Base-by-base conservation (phyloP, 352 stramenopile genomes). In the Globisporangium takayamanum region DNA sequence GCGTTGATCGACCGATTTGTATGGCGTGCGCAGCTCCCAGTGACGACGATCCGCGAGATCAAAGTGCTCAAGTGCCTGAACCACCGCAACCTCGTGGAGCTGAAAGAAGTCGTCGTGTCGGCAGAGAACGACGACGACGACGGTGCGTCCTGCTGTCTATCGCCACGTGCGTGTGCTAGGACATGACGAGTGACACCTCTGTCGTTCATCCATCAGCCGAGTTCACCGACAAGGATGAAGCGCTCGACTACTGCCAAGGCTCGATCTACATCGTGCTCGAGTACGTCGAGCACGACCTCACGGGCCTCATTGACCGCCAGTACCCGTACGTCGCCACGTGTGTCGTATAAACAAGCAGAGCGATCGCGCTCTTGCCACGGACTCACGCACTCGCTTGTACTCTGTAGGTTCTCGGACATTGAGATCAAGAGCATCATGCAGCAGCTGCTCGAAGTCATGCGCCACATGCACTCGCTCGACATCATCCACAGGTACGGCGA, bases 31-130 rank as follows among this genome's bases (percentile, higher is more conserved):
- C 52, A 97, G 85, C 74, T 98, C 14, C 95, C 96, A 0, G 81
- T 97, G 50, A 98, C 94, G 44, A 96, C 97, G 16, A 96, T 99
- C 63, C 88, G 96, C 14, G 96, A 99, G 78, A 99, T 99, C 61
- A 98, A 98, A 86, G 97, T 99, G 65, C 81, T 99, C 54, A 98
- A 98, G 71, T 89, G 87, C 68, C 76, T 99, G 5, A 88, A 94
- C 53, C 96, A 99, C 73, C 84, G 80, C 20, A 98, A 98, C 72
- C 78, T 99, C 57, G 93, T 99, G 25, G 80, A 92, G 61, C 88
- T 99, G 64, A 92, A 98, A 59, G 96, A 99, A 70, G 93, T 99
- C 48, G 91, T 99, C 2, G 86, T 96, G 1, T 94, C 87, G 1
- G 85, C 81, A 3, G 86, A 92, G 53, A 88, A 92, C 25, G 88